A percentile compares a stretch with the other conserved stretches of the same genome.
Conservation (phyloP, 768 basidiomycete genomes). For the Gloeostereum incarnatum region DNA sequence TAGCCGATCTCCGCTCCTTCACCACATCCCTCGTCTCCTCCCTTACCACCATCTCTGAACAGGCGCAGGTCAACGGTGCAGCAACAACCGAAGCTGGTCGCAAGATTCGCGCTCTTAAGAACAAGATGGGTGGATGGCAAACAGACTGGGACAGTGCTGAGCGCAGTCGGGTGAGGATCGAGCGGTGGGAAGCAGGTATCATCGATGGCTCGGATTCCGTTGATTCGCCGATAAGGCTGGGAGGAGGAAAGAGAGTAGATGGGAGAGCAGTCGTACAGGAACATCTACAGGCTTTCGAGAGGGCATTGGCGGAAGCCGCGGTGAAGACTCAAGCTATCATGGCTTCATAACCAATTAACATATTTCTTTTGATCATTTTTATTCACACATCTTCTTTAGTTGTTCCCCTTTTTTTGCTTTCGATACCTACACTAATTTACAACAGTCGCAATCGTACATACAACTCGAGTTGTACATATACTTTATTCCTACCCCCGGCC, state of each 20-base stretch:
- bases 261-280: conserved; percentile 70
- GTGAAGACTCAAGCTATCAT: conserved; percentile 76
- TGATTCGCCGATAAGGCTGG: conserved; percentile 15
- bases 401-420: conserved; percentile 1
- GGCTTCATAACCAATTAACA: conserved; percentile 39
- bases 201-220: conserved; percentile 28
- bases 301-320: conserved; percentile 62
- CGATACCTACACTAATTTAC: background rate
- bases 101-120: conserved; percentile 79
- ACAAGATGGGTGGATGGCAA: conserved; percentile 73
- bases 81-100: conserved; percentile 80
- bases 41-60: conserved; percentile 72
- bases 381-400: conserved; percentile 11
- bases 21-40: conserved; percentile 71
- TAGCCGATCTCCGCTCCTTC: conserved; percentile 62
- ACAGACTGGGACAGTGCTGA: conserved; percentile 83
- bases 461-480: conserved; percentile 4
- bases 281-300: conserved; percentile 68
- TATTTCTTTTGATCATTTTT: conserved; percentile 6
- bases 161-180: conserved; percentile 64
- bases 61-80: conserved; percentile 82
- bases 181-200: conserved; percentile 69
- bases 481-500: no score
- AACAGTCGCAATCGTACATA: background rate
- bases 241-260: conserved; percentile 39